These are phyloP conservation scores for Verticillium tricorpus DNA, from an alignment of 2,329 filamentous ascomycete genomes.

Conservation along the genomic window DNA sequence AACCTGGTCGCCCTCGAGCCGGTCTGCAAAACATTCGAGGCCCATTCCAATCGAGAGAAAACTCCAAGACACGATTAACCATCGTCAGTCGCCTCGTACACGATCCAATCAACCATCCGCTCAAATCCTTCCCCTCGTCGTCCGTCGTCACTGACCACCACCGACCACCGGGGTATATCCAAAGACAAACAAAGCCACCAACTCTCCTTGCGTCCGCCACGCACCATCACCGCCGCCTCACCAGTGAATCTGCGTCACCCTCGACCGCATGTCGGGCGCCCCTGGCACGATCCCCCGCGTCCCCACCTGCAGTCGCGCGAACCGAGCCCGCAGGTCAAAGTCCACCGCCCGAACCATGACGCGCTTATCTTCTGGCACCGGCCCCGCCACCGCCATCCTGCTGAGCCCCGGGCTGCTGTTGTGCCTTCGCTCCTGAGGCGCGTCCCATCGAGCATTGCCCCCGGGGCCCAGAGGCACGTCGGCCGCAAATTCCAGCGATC, in stretches of 20 bases:
- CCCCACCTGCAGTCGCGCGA: conserved; percentile 48
- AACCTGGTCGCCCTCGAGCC: neutral
- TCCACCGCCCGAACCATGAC: conserved; percentile 53
- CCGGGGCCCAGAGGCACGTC: conserved; percentile 25
- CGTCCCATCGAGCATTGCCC: conserved; percentile 38
- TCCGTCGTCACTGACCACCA: neutral
- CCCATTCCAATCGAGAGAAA: neutral
- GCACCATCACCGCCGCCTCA: conserved; percentile 15
- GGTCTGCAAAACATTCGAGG: neutral
- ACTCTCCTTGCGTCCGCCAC: neutral
- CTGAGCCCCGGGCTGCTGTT: conserved; percentile 9
- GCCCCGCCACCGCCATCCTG: conserved; percentile 1
- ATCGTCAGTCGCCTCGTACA: neutral
- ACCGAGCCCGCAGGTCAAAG: conserved; percentile 49
- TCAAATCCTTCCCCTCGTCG: neutral
- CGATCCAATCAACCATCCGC: neutral
- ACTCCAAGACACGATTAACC: neutral
- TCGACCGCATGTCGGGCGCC: conserved; percentile 40
- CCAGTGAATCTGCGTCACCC: conserved; percentile 44
- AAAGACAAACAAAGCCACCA: neutral
- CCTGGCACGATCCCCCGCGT: conserved; percentile 45
- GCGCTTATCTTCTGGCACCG: conserved; percentile 48
- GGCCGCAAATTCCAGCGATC: conserved; percentile 19
- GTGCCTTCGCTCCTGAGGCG: conserved; percentile 17
- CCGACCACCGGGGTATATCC: neutral